phyloP scores from a whole-genome alignment of 1,139 yeast species.

The Diutina mesorugosa region DNA sequence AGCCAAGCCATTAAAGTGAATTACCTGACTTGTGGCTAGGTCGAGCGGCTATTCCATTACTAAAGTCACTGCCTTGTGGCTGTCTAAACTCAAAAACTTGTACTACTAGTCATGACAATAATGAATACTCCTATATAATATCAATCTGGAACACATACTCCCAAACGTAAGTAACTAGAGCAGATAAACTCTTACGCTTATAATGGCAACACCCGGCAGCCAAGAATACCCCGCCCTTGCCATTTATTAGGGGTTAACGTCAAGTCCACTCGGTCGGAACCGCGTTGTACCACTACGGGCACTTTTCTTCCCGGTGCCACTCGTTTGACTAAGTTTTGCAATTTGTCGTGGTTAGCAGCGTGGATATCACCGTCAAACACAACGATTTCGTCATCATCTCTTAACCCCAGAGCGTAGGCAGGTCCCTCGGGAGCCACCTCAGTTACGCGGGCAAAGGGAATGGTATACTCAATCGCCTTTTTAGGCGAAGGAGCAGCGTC shows the following conservation, averaged over 20 bases:
- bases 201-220: constrained; percentile 29
- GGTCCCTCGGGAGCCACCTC: constrained; percentile 39
- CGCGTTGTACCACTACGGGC: constrained; percentile 23
- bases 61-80: too few species aligned
- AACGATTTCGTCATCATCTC: constrained; percentile 36
- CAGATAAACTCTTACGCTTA: background rate
- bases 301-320: constrained; percentile 25
- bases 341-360: constrained; percentile 37
- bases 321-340: constrained; percentile 11
- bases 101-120: background rate
- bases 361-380: constrained; percentile 36
- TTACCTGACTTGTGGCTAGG: too few species aligned
- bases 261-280: constrained; percentile 11
- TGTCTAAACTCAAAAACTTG: background rate
- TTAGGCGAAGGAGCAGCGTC: background rate
- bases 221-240: constrained; percentile 64
- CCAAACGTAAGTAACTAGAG: background rate
- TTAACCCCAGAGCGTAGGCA: constrained; percentile 27
- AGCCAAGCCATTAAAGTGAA: too few species aligned
- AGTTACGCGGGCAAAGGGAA: constrained; percentile 46
- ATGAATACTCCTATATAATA: background rate
- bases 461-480: background rate
- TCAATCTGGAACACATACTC: constrained; percentile 21
- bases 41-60: too few species aligned
- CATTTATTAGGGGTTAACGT: constrained; percentile 44